Base-by-base conservation (phyloP, 331 rosid species). In the Saraca asoca region DNA sequence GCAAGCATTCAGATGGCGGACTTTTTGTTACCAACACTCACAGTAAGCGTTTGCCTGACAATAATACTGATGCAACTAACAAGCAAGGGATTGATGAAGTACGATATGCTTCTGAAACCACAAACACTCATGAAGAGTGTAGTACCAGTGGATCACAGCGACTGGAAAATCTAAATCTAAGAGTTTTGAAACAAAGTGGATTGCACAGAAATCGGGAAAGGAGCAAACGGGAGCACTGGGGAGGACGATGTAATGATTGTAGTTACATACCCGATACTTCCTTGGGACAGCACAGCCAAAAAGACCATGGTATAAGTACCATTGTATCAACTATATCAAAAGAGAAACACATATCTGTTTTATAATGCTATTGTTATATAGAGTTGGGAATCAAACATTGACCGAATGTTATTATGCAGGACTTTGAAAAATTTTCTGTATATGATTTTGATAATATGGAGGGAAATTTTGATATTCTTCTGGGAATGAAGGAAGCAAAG, bases 221-320 rank as follows among this genome's bases (percentile, higher is more conserved):
- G 78, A 82, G 88, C 61, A 90, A 88, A 71, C 95, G 97, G 45
- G 90, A 94, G 82, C 82, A 97, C 16, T 94, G 99, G 99, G 88
- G 87, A 75, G 97, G 97, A 55, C 86, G 97, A 43, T 83, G 81
- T 66, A 91, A 90, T 75, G 95, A 90, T 71, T 51, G 14, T 55
- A 72, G 78, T 68, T 81, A 70, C 65, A 58, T 75, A 70, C 42
- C 72, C 48, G 82, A 68, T 67, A 63, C 79, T 51, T 82, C 86
- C 77, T 66, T 51, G 55, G 85, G 69, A 58, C 88, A 82, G 79
- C 69, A 66, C 48, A 71, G 59, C 63, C 80, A 82, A 70, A 86
- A 75, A 76, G 96, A 83, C 63, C 70, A 73, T 77, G 72, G 88
- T 84, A 62, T 69, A 16, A 80, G 70, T 49, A 55, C 85, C 34